Conservation (phyloP, 2,329 filamentous ascomycete genomes). For the Xylaria sp. region DNA sequence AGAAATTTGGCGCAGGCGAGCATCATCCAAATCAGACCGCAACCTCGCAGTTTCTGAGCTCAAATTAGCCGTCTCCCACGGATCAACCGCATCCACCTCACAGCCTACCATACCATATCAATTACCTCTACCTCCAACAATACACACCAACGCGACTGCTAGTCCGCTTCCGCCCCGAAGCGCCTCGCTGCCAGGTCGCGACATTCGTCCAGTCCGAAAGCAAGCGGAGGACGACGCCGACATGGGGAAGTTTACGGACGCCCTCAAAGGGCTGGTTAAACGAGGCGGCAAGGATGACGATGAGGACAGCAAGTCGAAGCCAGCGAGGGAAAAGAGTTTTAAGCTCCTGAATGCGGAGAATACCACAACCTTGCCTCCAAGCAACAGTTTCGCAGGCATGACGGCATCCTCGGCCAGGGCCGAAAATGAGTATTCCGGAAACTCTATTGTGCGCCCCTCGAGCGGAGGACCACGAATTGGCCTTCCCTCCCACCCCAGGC, state of each 20-base stretch:
- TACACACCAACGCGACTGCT: slow-evolving; percentile 16
- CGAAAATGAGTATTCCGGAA: slow-evolving; percentile 25
- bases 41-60: slow-evolving; percentile 52
- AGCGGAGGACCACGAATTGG: slow-evolving; percentile 17
- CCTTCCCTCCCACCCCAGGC: slow-evolving; percentile 15
- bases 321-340: no score
- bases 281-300: slow-evolving; percentile 8
- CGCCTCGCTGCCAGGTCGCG: slow-evolving; percentile 31
- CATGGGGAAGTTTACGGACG: slow-evolving; percentile 21
- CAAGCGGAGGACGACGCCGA: slow-evolving; percentile 19
- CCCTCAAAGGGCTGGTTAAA: slow-evolving; percentile 28
- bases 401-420: slow-evolving; percentile 10
- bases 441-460: slow-evolving; percentile 26
- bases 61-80: slow-evolving; percentile 52
- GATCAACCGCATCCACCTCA: slow-evolving; percentile 46
- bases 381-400: neutral
- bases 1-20: slow-evolving; percentile 53
- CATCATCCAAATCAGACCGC: slow-evolving; percentile 51
- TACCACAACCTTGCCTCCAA: slow-evolving; percentile 1
- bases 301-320: no score
- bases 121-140: slow-evolving; percentile 29
- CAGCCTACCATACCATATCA: slow-evolving; percentile 23
- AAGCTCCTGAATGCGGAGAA: no score
- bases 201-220: slow-evolving; percentile 30
- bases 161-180: slow-evolving; percentile 29